These are phyloP conservation scores for Geotrichum citri-aurantii DNA, from an alignment of 1,139 yeast genomes.

Conservation along the genomic window DNA sequence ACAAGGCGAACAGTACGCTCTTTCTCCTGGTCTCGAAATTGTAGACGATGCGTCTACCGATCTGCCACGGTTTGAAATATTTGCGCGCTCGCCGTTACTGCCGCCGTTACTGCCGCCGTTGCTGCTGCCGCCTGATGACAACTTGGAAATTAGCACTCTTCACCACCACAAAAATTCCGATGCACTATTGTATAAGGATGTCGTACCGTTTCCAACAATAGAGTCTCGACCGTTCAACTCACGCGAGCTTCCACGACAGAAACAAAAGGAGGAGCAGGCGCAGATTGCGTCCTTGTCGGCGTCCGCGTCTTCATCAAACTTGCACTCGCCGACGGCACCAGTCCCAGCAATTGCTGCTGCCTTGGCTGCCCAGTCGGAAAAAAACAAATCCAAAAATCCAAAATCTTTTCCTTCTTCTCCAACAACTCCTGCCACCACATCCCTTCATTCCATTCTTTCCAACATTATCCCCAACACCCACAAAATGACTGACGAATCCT, in stretches of 20 bases:
- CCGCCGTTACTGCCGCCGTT: slow-evolving; percentile 4
- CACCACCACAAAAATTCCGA: neutral
- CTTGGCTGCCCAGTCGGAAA: slow-evolving; percentile 7
- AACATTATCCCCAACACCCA: slow-evolving; percentile 9
- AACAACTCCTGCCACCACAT: slow-evolving; percentile 1
- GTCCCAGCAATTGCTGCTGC: slow-evolving; percentile 18
- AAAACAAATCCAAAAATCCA: slow-evolving; percentile 5
- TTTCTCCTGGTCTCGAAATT: slow-evolving; percentile 8
- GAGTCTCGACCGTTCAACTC: slow-evolving; percentile 16
- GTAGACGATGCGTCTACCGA: neutral
- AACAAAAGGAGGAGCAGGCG: slow-evolving; percentile 14
- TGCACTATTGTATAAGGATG: slow-evolving; percentile 5
- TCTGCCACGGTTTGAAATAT: neutral
- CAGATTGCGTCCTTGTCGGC: slow-evolving; percentile 13
- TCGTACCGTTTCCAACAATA: slow-evolving; percentile 14
- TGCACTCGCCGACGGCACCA: slow-evolving; percentile 15
- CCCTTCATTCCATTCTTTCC: slow-evolving; percentile 11
- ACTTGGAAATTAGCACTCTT: neutral
- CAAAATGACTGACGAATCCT: neutral
- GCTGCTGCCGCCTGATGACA: neutral
- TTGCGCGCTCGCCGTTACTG: neutral
- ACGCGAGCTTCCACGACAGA: slow-evolving; percentile 16
- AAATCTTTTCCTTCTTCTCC: neutral
- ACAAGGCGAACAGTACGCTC: neutral
- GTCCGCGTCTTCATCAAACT: slow-evolving; percentile 6